These are phyloP conservation scores for Arctostaphylos glauca DNA, from an alignment of 148 eudicot genomes.

Conservation along the genomic window DNA sequence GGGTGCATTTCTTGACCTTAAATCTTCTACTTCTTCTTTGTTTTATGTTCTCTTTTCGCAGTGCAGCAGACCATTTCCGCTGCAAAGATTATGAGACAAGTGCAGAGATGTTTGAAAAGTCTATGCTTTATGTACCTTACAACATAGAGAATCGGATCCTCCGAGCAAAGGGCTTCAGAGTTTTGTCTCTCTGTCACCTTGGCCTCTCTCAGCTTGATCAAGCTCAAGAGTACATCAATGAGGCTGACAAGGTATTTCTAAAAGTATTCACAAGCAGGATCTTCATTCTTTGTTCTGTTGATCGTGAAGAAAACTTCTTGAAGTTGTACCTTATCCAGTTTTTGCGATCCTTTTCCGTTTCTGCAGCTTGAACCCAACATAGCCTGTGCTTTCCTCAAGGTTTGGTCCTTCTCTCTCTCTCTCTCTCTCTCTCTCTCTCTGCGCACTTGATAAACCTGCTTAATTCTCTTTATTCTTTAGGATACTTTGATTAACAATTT, in stretches of 20 bases:
- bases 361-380: slow-evolving; percentile 89
- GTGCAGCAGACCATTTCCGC: slow-evolving; percentile 85
- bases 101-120: slow-evolving; percentile 81
- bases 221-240: slow-evolving; percentile 91
- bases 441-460: neutral
- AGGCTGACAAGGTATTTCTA: slow-evolving; percentile 77
- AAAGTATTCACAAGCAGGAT: neutral
- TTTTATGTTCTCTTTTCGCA: slow-evolving; percentile 29
- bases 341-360: slow-evolving; percentile 27
- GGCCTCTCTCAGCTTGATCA: slow-evolving; percentile 88
- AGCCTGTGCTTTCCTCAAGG: slow-evolving; percentile 88
- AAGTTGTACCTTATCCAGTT: neutral
- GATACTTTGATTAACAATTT: neutral
- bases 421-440: slow-evolving; percentile 9
- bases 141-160: slow-evolving; percentile 65
- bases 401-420: slow-evolving; percentile 23
- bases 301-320: neutral
- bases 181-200: slow-evolving; percentile 79
- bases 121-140: slow-evolving; percentile 85
- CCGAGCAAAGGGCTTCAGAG: slow-evolving; percentile 93
- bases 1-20: neutral
- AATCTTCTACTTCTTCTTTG: too few relatives aligned
- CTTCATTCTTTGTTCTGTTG: neutral
- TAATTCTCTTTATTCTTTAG: neutral
- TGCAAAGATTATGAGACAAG: slow-evolving; percentile 71